Evolutionary conservation across 2,329 filamentous ascomycete species (phyloP).

Genomic region (Leptographium lundbergii): DNA sequence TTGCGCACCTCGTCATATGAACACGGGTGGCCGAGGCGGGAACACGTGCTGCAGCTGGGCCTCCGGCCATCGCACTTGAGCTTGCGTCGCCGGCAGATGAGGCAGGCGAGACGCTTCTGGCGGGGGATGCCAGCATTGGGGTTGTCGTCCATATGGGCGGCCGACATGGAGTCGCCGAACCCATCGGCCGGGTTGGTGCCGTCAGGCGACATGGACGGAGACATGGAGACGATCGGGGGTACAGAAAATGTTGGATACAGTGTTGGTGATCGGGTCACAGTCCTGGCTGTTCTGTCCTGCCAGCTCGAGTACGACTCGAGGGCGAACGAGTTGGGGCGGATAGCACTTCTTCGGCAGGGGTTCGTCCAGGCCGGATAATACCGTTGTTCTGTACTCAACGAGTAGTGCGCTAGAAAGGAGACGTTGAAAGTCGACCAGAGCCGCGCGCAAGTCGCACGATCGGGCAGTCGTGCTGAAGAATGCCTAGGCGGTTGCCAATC

Average conservation of each 20-base stretch:
- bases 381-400: neutral
- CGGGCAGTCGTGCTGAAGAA: neutral
- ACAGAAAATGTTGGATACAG: too few species aligned
- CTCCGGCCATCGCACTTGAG: slow-evolving; percentile 76
- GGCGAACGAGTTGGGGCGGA: too few species aligned
- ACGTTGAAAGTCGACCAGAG: neutral
- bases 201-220: neutral
- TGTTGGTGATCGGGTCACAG: neutral
- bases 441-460: neutral
- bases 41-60: slow-evolving; percentile 80
- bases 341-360: too few species aligned
- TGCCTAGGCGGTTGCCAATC: neutral
- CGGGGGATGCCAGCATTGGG: slow-evolving; percentile 52
- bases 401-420: neutral
- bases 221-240: neutral
- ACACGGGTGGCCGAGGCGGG: slow-evolving; percentile 74
- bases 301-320: neutral
- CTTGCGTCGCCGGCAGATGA: slow-evolving; percentile 87
- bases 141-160: slow-evolving; percentile 10
- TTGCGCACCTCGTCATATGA: slow-evolving; percentile 85
- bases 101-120: slow-evolving; percentile 88
- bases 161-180: slow-evolving; percentile 2
- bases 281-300: neutral
- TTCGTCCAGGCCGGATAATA: neutral
- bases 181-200: neutral